Evolutionary conservation across 164 flowering plant genomes (phyloP), one percentile per base, ranked within the genome.

Genomic region (Brasenia schreberi): DNA sequence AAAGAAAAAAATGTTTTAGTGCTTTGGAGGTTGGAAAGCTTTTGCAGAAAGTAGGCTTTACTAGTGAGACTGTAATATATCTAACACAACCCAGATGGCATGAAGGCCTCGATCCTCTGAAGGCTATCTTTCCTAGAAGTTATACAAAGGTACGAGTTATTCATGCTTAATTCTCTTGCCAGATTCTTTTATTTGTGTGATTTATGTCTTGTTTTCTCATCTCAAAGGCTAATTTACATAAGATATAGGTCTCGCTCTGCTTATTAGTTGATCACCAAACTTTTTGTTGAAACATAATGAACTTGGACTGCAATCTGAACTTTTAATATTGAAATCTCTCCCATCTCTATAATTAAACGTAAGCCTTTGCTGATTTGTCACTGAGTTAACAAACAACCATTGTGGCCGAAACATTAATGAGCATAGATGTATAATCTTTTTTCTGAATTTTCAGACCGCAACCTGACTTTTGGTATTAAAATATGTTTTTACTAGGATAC

Each of bases 81-180:
- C 67, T 94, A 75, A 91, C 99, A 60, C 86, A 91, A 66, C 70
- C 96, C 9, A 75, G 75, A 67, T 94, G 97, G 97, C 84, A 89
- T 63, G 77, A 74, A 77, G 83, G 86, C 74, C 90, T 91, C 60
- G 80, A 84, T 70, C 74, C 78, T 66, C 77, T 94, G 62, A 94
- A 84, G 79, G 88, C 84, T 42, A 68, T 81, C 61, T 94, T 91
- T 78, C 99, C 96, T 1, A 91, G 82, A 72, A 84, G 87, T 6
- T 89, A 87, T 65, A 91, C 92, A 23, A 94, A 94, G 96, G 99
- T 91, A 63, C 64, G 69, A 45, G 12, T 45, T 45, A 45, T 45
- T 7, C 1, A 12, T 45, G 53, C 53, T 45, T 45, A 6, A 23
- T 45, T 45, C 11, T 7, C 7, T 45, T 45, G 7, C 7, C 12